A percentile compares a stretch with the other conserved stretches of the same genome.
These are phyloP conservation scores for Chrysoporthe austroafricana DNA, from an alignment of 2,329 filamentous ascomycete species.

Conservation along the genomic window DNA sequence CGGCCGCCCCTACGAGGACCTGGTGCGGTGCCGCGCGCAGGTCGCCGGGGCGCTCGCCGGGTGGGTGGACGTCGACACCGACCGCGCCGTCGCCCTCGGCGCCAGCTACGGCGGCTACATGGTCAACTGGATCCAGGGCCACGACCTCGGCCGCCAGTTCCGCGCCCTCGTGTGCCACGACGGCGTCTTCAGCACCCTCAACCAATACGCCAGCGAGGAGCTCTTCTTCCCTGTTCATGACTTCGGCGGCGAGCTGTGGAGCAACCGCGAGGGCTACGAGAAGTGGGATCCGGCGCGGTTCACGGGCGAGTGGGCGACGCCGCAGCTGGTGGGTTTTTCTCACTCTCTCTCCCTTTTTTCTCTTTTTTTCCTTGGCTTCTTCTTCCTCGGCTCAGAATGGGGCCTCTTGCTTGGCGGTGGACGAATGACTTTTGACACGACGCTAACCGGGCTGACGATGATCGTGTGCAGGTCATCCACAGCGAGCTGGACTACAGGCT, in stretches of 20 bases:
- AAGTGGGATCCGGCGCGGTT: constrained; percentile 70
- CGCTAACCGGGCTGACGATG: constrained; percentile 1
- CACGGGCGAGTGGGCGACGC: constrained; percentile 77
- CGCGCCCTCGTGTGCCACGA: constrained; percentile 89
- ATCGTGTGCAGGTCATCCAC: constrained; percentile 59
- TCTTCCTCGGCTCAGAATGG: too few relatives aligned
- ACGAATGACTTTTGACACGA: neutral
- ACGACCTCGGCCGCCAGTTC: constrained; percentile 80
- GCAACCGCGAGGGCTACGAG: constrained; percentile 65
- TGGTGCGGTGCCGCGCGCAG: constrained; percentile 78
- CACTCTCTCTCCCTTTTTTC: too few relatives aligned
- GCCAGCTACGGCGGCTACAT: constrained; percentile 78
- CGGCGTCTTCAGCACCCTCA: constrained; percentile 76
- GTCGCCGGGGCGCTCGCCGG: constrained; percentile 69
- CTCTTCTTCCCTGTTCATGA: constrained; percentile 74
- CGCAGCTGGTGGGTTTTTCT: constrained; percentile 69
- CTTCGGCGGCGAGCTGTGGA: constrained; percentile 65
- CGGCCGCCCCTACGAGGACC: constrained; percentile 79
- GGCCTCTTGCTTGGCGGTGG: neutral
- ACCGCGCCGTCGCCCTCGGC: constrained; percentile 72
- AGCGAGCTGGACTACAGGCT: constrained; percentile 69
- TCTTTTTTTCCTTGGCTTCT: too few relatives aligned
- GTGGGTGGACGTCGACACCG: constrained; percentile 70
- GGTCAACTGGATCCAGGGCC: constrained; percentile 92
- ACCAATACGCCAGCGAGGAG: constrained; percentile 67